Conservation (phyloP, 495 filamentous ascomycete genomes). For the Penicillium silybi region DNA sequence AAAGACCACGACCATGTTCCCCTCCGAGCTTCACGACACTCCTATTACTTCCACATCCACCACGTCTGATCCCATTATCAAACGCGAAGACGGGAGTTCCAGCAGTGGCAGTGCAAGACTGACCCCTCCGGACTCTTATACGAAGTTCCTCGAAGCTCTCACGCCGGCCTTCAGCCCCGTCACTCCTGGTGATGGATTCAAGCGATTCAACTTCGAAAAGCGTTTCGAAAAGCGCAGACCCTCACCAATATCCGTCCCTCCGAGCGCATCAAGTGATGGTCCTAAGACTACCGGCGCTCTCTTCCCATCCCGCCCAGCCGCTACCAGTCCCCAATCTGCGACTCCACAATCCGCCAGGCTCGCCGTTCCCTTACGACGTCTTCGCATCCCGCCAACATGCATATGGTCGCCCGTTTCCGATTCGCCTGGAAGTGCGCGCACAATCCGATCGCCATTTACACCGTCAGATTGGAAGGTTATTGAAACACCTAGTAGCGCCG, state of each 20-base stretch:
- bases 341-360: not conserved
- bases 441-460: not conserved
- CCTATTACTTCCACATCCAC: constrained; percentile 14
- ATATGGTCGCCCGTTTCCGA: constrained; percentile 16
- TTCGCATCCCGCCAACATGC: constrained; percentile 39
- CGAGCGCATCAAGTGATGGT: not conserved
- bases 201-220: constrained; percentile 30
- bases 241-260: not conserved
- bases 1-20: constrained; percentile 65
- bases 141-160: constrained; percentile 81
- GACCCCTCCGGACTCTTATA: constrained; percentile 77
- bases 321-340: not conserved
- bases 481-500: constrained; percentile 3
- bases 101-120: constrained; percentile 45
- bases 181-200: constrained; percentile 32
- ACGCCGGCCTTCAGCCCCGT: constrained; percentile 58
- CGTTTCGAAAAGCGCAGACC: constrained; percentile 23
- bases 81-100: constrained; percentile 51
- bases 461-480: not conserved
- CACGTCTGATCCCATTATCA: constrained; percentile 21
- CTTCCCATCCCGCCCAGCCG: not conserved
- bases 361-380: constrained; percentile 15
- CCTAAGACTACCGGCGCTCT: no score
- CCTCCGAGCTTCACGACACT: constrained; percentile 58
- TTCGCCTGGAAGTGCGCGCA: not conserved